These are phyloP conservation scores for Gentiana macrophylla DNA, from an alignment of 257 asterid genomes.

Conservation along the genomic window DNA sequence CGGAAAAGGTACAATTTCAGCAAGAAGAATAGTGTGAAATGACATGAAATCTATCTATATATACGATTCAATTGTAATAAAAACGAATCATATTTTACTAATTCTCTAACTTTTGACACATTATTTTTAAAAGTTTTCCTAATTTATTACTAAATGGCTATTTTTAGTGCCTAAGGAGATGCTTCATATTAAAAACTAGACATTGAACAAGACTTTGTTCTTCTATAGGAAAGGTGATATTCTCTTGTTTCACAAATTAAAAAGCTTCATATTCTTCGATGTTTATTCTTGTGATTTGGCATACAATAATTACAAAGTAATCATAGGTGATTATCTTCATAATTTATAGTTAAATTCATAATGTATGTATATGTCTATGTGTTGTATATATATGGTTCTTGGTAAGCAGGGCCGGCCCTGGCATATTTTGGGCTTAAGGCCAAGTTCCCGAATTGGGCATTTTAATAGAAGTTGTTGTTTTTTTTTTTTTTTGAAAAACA, in stretches of 20 bases:
- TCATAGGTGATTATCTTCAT: constrained; percentile 6
- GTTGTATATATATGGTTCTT: constrained; percentile 10
- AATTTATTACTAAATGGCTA: neutral
- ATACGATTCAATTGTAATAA: no score
- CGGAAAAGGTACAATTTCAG: no score
- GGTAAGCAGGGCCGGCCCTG: neutral
- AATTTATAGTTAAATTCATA: no score
- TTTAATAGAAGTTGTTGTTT: neutral
- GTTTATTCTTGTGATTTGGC: constrained; percentile 4
- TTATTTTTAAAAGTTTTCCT: constrained; percentile 8
- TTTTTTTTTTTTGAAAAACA: no score
- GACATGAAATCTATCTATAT: no score
- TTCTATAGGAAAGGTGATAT: constrained; percentile 9
- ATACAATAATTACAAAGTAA: constrained; percentile 13
- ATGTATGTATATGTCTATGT: constrained; percentile 22
- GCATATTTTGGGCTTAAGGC: no score
- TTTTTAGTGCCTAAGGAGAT: constrained; percentile 14
- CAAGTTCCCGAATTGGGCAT: no score
- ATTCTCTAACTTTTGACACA: neutral
- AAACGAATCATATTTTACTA: no score
- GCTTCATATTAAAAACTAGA: constrained; percentile 14
- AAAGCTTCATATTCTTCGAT: constrained; percentile 5
- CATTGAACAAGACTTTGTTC: constrained; percentile 14
- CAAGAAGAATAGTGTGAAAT: no score
- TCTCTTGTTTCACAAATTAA: neutral